phyloP scores from a whole-genome alignment of 192 early-diverging fungal genomes.

The Linnemannia schmuckeri region DNA sequence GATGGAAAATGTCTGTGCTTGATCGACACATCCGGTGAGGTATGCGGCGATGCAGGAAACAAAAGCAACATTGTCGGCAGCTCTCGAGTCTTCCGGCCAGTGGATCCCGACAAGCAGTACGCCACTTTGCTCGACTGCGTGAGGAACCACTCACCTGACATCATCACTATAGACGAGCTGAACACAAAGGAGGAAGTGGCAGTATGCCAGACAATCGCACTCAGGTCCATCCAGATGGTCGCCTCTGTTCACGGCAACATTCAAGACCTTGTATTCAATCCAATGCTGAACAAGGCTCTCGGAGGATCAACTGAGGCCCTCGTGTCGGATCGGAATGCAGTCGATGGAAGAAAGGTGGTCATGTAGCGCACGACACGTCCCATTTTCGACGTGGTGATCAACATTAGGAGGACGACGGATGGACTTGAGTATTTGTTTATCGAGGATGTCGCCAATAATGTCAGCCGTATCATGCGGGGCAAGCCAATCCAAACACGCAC shows the following conservation, averaged over 20 bases:
- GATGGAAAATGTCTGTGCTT: conserved; percentile 18
- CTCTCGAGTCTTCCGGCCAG: conserved; percentile 18
- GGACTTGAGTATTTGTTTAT: conserved; percentile 22
- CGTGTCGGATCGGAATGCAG: conserved; percentile 13
- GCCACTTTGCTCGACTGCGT: conserved; percentile 15
- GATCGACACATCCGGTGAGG: conserved; percentile 29
- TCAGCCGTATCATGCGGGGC: conserved; percentile 15
- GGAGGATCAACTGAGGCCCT: conserved; percentile 12
- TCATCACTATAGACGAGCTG: conserved; percentile 25
- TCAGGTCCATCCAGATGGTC: conserved; percentile 28
- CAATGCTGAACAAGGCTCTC: conserved; percentile 21
- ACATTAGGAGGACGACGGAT: conserved; percentile 1
- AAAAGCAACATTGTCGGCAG: conserved; percentile 12
- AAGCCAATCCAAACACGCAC: neutral
- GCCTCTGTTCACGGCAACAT: conserved; percentile 25
- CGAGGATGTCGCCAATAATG: conserved; percentile 14
- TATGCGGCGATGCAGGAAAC: conserved; percentile 19
- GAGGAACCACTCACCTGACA: conserved; percentile 23
- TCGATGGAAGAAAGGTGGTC: conserved; percentile 15
- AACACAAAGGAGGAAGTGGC: conserved; percentile 18
- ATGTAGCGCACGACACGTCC: conserved; percentile 9
- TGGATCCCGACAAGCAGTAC: conserved; percentile 10
- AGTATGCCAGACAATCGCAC: conserved; percentile 24
- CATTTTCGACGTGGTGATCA: conserved; percentile 23
- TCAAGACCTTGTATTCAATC: conserved; percentile 23